Base-by-base conservation (phyloP, 257 asterid genomes). In the Solanum arcanum region DNA sequence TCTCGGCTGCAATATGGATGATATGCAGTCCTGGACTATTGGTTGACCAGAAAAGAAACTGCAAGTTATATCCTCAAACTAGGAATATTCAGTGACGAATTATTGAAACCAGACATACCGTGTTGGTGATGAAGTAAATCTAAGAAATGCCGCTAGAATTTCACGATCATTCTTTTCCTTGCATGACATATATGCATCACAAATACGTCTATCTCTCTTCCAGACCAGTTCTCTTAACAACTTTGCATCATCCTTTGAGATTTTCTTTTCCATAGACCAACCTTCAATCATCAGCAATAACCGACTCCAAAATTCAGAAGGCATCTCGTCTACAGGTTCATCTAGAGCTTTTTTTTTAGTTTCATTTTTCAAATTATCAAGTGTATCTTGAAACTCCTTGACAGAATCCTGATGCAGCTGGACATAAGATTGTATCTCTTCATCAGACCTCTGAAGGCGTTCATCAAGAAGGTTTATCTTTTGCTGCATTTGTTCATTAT, bases 1-100 rank as follows among this genome's bases (percentile, higher is more conserved):
- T 93, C 95, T 97, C 99, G 86, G 98, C 99, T 80, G 99, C 99
- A 83, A 97, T 94, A 89, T 97, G 98, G 90, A 97, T 91, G 89
- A 97, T 91, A 89, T 95, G 97, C 86, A 97, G 92, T 92, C 94
- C 94, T 89, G 91, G 91, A 90, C 98, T 95, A 85, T 85, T 90
- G 85, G 88, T 86, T 86, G 86, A 91, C 25, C 90, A 87, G 76
- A 88, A 83, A 64, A 20, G 73, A 77, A 85, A 35, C 56, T 78
- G 69, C 33, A 85, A 87, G 90, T 93, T 84, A 94, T 88, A 87
- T 77, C 83, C 86, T 49, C 12, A 47, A 21, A 78, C 66, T 68
- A 80, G 59, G 89, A 72, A 87, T 78, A 52, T 29, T 42, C 41
- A 6, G 31, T 29, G 13, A 33, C 68, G 9, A 16, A 29, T 41